These are phyloP conservation scores for Tubosaeta sp. DNA, from an alignment of 768 basidiomycete species.

Conservation along the genomic window DNA sequence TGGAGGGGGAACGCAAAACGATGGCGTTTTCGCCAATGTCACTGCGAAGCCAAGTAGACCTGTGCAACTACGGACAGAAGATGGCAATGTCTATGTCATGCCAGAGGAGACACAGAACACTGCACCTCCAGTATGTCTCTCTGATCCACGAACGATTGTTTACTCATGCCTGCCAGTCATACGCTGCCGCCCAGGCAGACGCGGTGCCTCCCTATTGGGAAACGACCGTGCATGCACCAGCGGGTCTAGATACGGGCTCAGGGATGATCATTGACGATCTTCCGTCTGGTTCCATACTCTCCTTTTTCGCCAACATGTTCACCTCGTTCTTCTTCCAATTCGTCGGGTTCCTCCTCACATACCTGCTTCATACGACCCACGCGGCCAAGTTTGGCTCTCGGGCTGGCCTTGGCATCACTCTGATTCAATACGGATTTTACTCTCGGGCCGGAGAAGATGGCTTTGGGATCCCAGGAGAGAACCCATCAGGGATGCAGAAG, in stretches of 20 bases:
- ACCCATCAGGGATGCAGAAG: slow-evolving; percentile 9
- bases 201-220: slow-evolving; percentile 97
- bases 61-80: slow-evolving; percentile 41
- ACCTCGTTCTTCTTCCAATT: slow-evolving; percentile 97
- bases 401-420: slow-evolving; percentile 90
- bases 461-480: slow-evolving; percentile 22
- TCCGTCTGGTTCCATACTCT: slow-evolving; percentile 70
- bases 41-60: slow-evolving; percentile 73
- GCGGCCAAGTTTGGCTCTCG: slow-evolving; percentile 92
- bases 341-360: slow-evolving; percentile 88
- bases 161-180: slow-evolving; percentile 50
- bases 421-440: slow-evolving; percentile 90
- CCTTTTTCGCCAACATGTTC: slow-evolving; percentile 76
- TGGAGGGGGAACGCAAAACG: slow-evolving; percentile 79
- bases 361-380: slow-evolving; percentile 87
- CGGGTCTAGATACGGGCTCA: slow-evolving; percentile 41
- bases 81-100: slow-evolving; percentile 57
- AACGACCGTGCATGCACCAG: slow-evolving; percentile 84
- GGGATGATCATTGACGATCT: slow-evolving; percentile 90
- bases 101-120: slow-evolving; percentile 83
- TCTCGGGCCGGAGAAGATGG: slow-evolving; percentile 42
- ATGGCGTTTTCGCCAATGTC: slow-evolving; percentile 95
- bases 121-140: slow-evolving; percentile 71
- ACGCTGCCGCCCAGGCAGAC: slow-evolving; percentile 83
- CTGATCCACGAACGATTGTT: background rate